Evolutionary conservation across 163 green algal genomes (phyloP).

Genomic region (Trebouxia gelatinosa): DNA sequence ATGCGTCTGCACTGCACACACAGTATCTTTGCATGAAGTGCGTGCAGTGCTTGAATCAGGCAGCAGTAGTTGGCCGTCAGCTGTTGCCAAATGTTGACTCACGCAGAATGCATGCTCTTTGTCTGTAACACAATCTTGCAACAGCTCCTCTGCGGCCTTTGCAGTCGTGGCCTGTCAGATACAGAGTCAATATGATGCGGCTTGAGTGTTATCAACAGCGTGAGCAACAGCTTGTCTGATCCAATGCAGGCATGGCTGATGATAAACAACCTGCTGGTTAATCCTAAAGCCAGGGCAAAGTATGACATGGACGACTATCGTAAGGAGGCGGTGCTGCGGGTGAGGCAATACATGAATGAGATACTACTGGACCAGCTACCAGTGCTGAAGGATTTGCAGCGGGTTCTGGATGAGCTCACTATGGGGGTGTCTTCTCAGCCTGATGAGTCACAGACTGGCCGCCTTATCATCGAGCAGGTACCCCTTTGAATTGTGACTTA

Average conservation of each 20-base stretch:
- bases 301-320: constrained; percentile 60
- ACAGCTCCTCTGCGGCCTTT: no score
- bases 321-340: constrained; percentile 58
- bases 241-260: constrained; percentile 88
- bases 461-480: constrained; percentile 63
- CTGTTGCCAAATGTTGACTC: no score
- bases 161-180: no score
- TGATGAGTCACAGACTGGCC: constrained; percentile 19
- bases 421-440: constrained; percentile 31
- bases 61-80: no score
- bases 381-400: constrained; percentile 54
- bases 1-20: no score
- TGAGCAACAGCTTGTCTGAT: no score
- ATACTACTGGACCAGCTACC: constrained; percentile 62
- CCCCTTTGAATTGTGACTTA: background rate
- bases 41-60: no score
- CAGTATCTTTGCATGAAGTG: no score
- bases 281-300: constrained; percentile 69
- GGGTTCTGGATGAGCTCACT: constrained; percentile 71
- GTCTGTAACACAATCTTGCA: no score
- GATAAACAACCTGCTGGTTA: constrained; percentile 81
- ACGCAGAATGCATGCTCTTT: no score
- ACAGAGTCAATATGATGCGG: no score
- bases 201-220: no score
- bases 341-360: constrained; percentile 54